A percentile compares a stretch with the other conserved stretches of the same genome.
Evolutionary conservation across 768 basidiomycete genomes (phyloP).

Genomic region (Tricholoma hemisulphureum): DNA sequence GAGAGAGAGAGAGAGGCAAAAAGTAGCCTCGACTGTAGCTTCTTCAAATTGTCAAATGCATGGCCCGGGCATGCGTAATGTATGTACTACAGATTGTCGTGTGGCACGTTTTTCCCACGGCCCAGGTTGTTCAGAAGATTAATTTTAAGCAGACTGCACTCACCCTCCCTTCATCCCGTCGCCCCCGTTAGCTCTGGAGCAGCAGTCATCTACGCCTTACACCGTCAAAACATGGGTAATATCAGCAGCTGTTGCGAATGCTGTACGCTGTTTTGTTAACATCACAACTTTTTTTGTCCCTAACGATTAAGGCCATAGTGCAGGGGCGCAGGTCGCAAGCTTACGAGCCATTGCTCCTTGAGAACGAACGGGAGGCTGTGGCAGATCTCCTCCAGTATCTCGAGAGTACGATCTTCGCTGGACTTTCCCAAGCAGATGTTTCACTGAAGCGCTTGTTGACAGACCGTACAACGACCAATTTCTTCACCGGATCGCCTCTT

Average conservation of each 20-base stretch:
- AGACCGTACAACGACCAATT: slow-evolving; percentile 99
- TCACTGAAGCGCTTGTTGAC: slow-evolving; percentile 13
- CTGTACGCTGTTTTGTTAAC: slow-evolving; percentile 47
- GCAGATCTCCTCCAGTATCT: slow-evolving; percentile 96
- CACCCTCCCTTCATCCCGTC: slow-evolving; percentile 13
- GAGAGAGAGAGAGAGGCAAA: too few relatives aligned
- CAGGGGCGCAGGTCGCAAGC: slow-evolving; percentile 80
- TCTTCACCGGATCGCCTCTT: slow-evolving; percentile 92
- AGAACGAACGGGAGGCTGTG: slow-evolving; percentile 96
- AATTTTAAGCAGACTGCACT: slow-evolving; percentile 21
- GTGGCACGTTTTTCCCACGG: not conserved
- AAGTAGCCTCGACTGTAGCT: too few relatives aligned
- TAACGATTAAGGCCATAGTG: slow-evolving; percentile 47
- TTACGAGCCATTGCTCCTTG: slow-evolving; percentile 82
- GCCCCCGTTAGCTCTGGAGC: slow-evolving; percentile 10
- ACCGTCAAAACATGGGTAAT: slow-evolving; percentile 59
- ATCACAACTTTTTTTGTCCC: slow-evolving; percentile 14
- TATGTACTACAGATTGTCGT: too few relatives aligned
- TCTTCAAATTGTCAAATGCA: too few relatives aligned
- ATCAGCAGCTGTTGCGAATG: slow-evolving; percentile 82
- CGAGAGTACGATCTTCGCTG: slow-evolving; percentile 68
- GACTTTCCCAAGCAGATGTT: not conserved
- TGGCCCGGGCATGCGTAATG: too few relatives aligned
- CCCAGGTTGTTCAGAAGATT: slow-evolving; percentile 12
- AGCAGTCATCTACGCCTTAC: slow-evolving; percentile 2